phyloP scores from a whole-genome alignment of 495 filamentous ascomycete species.

The Diplogelasinospora grovesii region DNA sequence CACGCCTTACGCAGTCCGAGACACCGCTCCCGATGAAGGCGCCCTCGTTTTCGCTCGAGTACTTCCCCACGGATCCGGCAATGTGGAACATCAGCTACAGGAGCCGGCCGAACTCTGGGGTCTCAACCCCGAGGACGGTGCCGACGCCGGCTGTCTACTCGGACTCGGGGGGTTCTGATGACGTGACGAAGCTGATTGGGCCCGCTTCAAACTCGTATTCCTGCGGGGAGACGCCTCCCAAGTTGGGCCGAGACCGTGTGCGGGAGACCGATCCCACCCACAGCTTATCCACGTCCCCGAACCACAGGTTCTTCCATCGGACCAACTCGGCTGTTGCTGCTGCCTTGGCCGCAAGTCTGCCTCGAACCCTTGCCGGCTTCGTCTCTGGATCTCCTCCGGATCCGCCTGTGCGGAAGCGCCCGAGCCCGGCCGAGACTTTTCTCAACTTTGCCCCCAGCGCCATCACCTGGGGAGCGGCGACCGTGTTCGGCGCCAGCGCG shows the following conservation, averaged over 20 bases:
- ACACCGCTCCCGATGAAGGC: slow-evolving; percentile 57
- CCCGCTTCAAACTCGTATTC: slow-evolving; percentile 48
- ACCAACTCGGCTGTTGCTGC: slow-evolving; percentile 55
- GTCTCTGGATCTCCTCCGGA: slow-evolving; percentile 68
- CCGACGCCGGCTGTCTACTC: slow-evolving; percentile 50
- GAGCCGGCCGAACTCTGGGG: slow-evolving; percentile 42
- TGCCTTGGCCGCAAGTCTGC: slow-evolving; percentile 62
- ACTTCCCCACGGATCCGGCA: slow-evolving; percentile 57
- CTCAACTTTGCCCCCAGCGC: slow-evolving; percentile 53
- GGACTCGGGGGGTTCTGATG: slow-evolving; percentile 54
- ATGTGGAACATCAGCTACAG: slow-evolving; percentile 46
- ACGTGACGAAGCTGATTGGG: slow-evolving; percentile 42
- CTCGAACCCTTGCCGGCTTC: slow-evolving; percentile 63
- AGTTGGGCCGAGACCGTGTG: slow-evolving; percentile 25
- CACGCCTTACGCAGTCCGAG: slow-evolving; percentile 41
- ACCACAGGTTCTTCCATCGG: slow-evolving; percentile 43
- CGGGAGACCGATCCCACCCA: slow-evolving; percentile 38
- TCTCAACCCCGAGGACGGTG: slow-evolving; percentile 54
- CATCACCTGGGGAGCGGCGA: slow-evolving; percentile 61
- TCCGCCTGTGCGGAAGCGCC: slow-evolving; percentile 52
- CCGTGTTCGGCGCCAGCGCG: slow-evolving; percentile 45
- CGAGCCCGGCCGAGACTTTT: slow-evolving; percentile 61
- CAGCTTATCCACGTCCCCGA: slow-evolving; percentile 68
- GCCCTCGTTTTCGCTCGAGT: slow-evolving; percentile 60
- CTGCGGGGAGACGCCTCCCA: slow-evolving; percentile 63